Base-by-base conservation (phyloP, 768 basidiomycete genomes). In the Leccinum uliginosum region DNA sequence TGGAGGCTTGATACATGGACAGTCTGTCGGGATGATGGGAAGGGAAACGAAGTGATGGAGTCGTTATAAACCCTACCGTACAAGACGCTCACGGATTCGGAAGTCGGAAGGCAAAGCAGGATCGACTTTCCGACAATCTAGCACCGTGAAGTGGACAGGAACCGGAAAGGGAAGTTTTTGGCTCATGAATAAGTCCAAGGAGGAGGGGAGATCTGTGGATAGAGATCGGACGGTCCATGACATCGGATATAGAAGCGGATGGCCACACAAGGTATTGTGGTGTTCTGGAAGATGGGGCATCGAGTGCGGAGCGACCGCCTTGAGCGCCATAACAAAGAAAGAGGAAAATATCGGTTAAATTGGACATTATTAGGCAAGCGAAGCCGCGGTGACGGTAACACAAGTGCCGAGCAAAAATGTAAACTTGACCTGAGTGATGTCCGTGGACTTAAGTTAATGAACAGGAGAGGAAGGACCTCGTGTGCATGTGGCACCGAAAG, bases 381-480 rank as follows among this genome's bases (percentile, higher is more conserved):
- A 73, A 62, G 62, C 72, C 72, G 65, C 72, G 71, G 71, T 73
- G 67, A 71, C 72, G 72, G 70, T 59, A 72, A 38, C 53, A 60
- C 66, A 60, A 59, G 62, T 71, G 71, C 71, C 71, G 70, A 71
- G 63, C 66, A 71, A 50, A 43, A 56, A 56, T 64, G 61, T 57
- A 68, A 47, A 61, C 64, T 60, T 55, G 56, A 67, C 57, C 63
- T 62, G 65, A 57, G 64, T 62, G 65, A 71, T 72, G 71, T 73
- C 71, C 71, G 71, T 73, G 71, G 71, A 72, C 62, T 72, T 72
- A 72, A 71, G 72, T 72, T 71, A 71, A 71, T 71, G 54, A 62
- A 69, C 65, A 64, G 64, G 67, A 69, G 62, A 63, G 70, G 71
- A 73, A 71, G 62, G 59, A 59, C 69, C 69, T 67, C 67, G 68